Base-by-base conservation (phyloP, 106 monocot species). In the Vanilla planifolia region DNA sequence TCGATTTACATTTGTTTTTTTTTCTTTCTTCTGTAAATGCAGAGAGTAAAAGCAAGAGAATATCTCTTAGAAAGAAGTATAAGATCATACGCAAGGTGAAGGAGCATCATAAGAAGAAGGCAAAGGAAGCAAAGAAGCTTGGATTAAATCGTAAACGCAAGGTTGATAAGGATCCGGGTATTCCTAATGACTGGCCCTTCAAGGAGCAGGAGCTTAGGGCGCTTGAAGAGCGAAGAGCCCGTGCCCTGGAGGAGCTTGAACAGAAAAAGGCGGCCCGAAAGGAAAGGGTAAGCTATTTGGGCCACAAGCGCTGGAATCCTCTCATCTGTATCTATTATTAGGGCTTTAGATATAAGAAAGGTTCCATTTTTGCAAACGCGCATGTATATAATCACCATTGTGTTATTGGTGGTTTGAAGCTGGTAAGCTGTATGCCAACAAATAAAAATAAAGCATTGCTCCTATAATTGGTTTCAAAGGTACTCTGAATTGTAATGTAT, bases 161-260 rank as follows among this genome's bases (percentile, higher is more conserved):
- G 82, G 91, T 88, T 11, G 96, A 98, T 79, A 98, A 98, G 64
- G 96, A 98, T 59, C 96, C 96, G 0, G 91, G 96, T 5, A 98
- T 98, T 28, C 96, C 96, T 51, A 91, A 91, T 82, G 91, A 98
- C 40, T 98, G 96, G 96, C 96, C 87, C 60, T 98, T 98, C 59
- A 98, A 88, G 84, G 96, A 91, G 39, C 84, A 96, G 66, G 96
- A 98, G 42, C 83, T 98, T 36, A 87, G 75, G 60, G 74, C 87
- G 0, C 86, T 98, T 6, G 91, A 98, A 72, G 84, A 51, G 10
- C 74, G 96, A 0, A 63, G 96, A 5, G 84, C 84, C 11, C 70
- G 68, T 21, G 88, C 76, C 1, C 13, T 91, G 7, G 91, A 85
- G 79, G 91, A 98, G 43, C 32, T 87, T 46, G 96, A 91, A 72